Conservation (phyloP, 2,329 filamentous ascomycete species). For the Aureobasidium sp. region DNA sequence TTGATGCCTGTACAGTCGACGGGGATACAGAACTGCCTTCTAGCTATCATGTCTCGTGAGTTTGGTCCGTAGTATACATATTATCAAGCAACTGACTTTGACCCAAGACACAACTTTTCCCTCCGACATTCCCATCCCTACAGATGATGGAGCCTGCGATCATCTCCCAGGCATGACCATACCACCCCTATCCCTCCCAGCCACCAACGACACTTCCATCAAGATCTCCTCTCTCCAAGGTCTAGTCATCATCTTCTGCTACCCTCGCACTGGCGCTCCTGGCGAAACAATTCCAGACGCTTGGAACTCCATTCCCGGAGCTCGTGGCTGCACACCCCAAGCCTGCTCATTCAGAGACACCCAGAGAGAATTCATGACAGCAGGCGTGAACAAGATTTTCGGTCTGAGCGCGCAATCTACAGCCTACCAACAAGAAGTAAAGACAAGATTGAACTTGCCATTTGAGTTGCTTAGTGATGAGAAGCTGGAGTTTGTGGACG, state of each 20-base stretch:
- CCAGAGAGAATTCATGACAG: conserved; percentile 22
- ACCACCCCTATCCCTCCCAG: conserved; percentile 28
- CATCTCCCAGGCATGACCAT: conserved; percentile 26
- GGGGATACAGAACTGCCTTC: background rate
- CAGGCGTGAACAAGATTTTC: conserved; percentile 30
- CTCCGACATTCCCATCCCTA: conserved; percentile 29
- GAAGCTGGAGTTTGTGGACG: conserved; percentile 28
- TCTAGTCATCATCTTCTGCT: conserved; percentile 36
- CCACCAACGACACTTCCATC: conserved; percentile 26
- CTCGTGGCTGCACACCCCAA: conserved; percentile 38
- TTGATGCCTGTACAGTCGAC: background rate
- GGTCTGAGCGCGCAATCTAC: conserved; percentile 34
- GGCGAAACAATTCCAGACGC: conserved; percentile 33
- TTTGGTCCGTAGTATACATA: background rate
- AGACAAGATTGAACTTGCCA: conserved; percentile 31
- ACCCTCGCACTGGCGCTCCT: conserved; percentile 33
- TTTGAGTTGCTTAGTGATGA: conserved; percentile 37
- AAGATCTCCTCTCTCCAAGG: conserved; percentile 30
- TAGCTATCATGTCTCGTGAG: background rate
- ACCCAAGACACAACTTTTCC: conserved; percentile 22
- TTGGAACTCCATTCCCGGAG: conserved; percentile 37
- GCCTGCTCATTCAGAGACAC: conserved; percentile 37
- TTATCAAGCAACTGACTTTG: background rate
- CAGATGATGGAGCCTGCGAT: conserved; percentile 34
- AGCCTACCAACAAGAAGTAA: conserved; percentile 33